Conservation (phyloP, 73 alveolate species). For the Uronychia binucleata region DNA sequence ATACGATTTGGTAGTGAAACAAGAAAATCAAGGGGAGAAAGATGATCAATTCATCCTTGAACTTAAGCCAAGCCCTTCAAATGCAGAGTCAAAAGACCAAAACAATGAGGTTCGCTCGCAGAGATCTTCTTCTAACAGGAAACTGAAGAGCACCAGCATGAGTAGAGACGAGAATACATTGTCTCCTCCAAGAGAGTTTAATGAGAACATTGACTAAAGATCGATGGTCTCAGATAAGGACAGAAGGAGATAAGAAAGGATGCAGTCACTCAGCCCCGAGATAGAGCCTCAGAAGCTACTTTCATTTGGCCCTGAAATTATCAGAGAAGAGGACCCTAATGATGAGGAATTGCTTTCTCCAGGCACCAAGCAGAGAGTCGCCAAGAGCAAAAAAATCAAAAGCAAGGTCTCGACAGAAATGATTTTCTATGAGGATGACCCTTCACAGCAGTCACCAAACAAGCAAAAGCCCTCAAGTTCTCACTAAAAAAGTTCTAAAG, state of each 20-base stretch:
- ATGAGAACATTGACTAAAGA: no score
- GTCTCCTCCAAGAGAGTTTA: no score
- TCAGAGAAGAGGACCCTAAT: neutral
- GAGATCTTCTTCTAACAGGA: no score
- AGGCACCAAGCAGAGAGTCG: neutral
- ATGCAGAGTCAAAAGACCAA: no score
- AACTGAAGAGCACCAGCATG: no score
- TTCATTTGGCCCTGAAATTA: neutral
- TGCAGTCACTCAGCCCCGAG: neutral
- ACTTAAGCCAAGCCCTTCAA: neutral
- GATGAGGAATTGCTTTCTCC: neutral
- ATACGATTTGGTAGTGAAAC: neutral
- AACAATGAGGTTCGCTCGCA: no score
- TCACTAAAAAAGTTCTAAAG: no score
- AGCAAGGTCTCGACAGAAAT: neutral
- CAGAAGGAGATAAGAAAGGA: no score
- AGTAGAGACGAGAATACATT: no score
- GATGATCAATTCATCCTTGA: neutral
- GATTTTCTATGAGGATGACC: neutral
- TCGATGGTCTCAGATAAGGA: no score
- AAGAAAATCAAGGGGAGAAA: neutral
- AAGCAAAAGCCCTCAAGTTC: no score
- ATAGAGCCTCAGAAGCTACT: neutral
- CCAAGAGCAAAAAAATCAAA: neutral
- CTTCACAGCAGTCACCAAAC: no score